Evolutionary conservation across 139 green algal species (phyloP).

Genomic region (Closterium sp.): DNA sequence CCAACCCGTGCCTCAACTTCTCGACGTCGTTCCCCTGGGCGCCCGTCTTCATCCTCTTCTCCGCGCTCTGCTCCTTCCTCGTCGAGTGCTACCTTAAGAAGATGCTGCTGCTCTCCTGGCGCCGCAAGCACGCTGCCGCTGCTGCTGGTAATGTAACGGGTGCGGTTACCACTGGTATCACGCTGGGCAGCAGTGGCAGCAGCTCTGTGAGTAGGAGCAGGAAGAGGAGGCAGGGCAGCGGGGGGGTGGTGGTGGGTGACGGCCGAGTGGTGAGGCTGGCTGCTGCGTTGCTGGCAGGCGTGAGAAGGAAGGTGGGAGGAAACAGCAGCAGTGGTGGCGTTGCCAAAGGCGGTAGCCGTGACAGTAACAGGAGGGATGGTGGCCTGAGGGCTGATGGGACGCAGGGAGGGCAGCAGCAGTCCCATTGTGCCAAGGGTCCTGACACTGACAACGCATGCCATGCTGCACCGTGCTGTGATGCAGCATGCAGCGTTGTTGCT

Average conservation of each 20-base stretch:
- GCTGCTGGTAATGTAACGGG: too few relatives aligned
- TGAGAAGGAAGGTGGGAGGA: background rate
- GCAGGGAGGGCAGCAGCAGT: too few relatives aligned
- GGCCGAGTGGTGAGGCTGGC: background rate
- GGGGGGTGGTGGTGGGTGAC: background rate
- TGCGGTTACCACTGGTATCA: too few relatives aligned
- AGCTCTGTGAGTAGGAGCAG: background rate
- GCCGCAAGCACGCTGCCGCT: background rate
- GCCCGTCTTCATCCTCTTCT: background rate
- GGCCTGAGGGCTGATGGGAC: background rate
- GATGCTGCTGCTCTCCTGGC: background rate
- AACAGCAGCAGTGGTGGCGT: background rate
- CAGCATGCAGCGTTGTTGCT: too few relatives aligned
- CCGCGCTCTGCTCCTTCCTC: constrained; percentile 16
- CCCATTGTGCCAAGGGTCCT: too few relatives aligned
- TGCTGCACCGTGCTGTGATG: too few relatives aligned
- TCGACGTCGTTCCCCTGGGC: constrained; percentile 16
- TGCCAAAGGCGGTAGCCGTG: background rate
- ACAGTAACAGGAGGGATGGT: background rate
- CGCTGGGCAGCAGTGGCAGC: too few relatives aligned
- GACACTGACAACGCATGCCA: too few relatives aligned
- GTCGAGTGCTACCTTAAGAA: constrained; percentile 15
- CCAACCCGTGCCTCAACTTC: constrained; percentile 10
- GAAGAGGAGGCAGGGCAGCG: background rate
- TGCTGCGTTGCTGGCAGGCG: background rate